Evolutionary conservation across 306 rosid genomes (phyloP), one percentile per base, ranked within the genome.

Genomic region (Senna siamea): DNA sequence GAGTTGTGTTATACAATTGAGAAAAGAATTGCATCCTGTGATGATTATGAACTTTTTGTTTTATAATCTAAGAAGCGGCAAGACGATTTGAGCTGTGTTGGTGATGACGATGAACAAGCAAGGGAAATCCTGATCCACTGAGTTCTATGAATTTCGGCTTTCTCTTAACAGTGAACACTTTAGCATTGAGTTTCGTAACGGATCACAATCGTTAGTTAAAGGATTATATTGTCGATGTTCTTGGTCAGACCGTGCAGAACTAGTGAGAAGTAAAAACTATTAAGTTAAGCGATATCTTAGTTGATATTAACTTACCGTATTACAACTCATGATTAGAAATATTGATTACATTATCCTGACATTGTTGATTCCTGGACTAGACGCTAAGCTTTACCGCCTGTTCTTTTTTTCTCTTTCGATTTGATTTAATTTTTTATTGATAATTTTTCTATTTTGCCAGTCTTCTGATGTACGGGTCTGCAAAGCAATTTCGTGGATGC

Each of bases 401-500:
- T n/a, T 60, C 17, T 69, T 46, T 48, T 7, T 9, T 54, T 47
- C 30, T 53, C 5, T 75, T 46, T 50, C 19, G 30, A 26, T 26
- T 26, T 26, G 2, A 26, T 60, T 50, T 46, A 0, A 26, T 26
- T 20, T 40, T 51, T 72, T 68, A 37, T 63, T 43, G 11, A 79
- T 5, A 47, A 13, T 47, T 47, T 47, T 55, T 23, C 64, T 69
- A 46, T 23, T 69, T 15, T 14, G 1, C 48, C 73, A 93, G 98
- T 87, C 9, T 80, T 93, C 26, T 87, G 89, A 83, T 77, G 96
- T 69, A 85, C n/a, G n/a, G 96, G 80, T 92, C 93, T 56, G 96
- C n/a, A n/a, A 89, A 79, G 98, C 90, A 89, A 89, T 86, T 91
- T 93, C 62, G 83, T 87, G 72, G 93, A 88, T 5, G n/a, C n/a